Evolutionary conservation across 2,329 filamentous ascomycete genomes (phyloP).

Genomic region (Ascochyta rabiei): DNA sequence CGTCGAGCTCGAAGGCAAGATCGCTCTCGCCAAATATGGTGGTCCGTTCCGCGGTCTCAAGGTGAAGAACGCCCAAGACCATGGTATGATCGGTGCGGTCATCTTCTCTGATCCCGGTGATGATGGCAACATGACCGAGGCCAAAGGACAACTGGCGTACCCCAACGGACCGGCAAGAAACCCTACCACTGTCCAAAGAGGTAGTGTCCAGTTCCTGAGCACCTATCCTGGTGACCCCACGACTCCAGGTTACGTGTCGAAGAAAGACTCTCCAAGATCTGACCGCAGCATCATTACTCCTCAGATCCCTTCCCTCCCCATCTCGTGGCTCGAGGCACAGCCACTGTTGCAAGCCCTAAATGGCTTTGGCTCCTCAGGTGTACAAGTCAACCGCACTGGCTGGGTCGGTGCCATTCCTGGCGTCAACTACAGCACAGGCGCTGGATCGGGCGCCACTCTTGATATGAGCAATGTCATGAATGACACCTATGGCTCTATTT

Average conservation of each 20-base stretch:
- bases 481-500: slow-evolving; percentile 80
- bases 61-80: slow-evolving; percentile 55
- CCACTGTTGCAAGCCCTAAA: slow-evolving; percentile 83
- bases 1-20: slow-evolving; percentile 55
- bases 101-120: slow-evolving; percentile 56
- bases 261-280: slow-evolving; percentile 74
- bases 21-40: slow-evolving; percentile 55
- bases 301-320: slow-evolving; percentile 82
- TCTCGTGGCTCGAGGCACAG: slow-evolving; percentile 81
- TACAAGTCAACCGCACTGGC: slow-evolving; percentile 47
- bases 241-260: slow-evolving; percentile 74
- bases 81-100: slow-evolving; percentile 53
- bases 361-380: slow-evolving; percentile 71
- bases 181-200: slow-evolving; percentile 54
- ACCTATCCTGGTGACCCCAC: slow-evolving; percentile 55
- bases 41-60: slow-evolving; percentile 56
- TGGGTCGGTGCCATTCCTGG: slow-evolving; percentile 47
- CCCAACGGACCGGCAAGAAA: slow-evolving; percentile 52
- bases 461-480: slow-evolving; percentile 72
- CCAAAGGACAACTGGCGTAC: slow-evolving; percentile 54
- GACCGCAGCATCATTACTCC: slow-evolving; percentile 70
- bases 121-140: slow-evolving; percentile 55
- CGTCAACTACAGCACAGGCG: slow-evolving; percentile 45
- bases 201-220: slow-evolving; percentile 65
- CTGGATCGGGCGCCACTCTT: slow-evolving; percentile 59